These are phyloP conservation scores for Colletotrichum sp. DNA, from an alignment of 2,329 filamentous ascomycete species.

Conservation along the genomic window DNA sequence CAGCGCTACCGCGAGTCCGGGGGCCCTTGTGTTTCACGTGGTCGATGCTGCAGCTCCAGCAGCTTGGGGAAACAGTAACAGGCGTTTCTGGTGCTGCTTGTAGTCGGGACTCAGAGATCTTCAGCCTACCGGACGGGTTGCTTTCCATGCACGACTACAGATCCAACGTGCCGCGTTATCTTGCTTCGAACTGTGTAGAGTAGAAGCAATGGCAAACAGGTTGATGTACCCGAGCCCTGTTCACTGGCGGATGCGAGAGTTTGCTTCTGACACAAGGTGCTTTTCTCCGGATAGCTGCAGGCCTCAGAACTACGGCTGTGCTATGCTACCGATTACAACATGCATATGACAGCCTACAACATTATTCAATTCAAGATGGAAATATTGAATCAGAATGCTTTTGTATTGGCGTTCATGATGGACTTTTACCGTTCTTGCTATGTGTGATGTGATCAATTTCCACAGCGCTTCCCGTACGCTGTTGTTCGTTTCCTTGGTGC, in stretches of 20 bases:
- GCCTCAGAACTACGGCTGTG: not conserved
- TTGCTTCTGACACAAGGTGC: not conserved
- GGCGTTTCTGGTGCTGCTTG: not conserved
- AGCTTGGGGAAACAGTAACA: not conserved
- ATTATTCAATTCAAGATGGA: not conserved
- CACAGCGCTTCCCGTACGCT: not conserved
- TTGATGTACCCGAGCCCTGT: not conserved
- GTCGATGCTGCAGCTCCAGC: not conserved
- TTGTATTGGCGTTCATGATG: not conserved
- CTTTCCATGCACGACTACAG: too few relatives aligned
- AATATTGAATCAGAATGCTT: not conserved
- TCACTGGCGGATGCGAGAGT: not conserved
- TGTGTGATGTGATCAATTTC: not conserved
- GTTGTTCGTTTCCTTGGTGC: rapidly evolving
- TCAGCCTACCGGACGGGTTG: not conserved
- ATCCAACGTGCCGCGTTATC: not conserved
- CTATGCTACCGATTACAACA: not conserved
- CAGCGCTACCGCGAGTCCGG: not conserved
- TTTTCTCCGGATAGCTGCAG: not conserved
- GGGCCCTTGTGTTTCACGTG: not conserved
- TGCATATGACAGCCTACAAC: too few relatives aligned
- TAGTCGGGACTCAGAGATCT: not conserved
- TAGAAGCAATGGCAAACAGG: not conserved
- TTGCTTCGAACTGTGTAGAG: not conserved
- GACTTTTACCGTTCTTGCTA: not conserved